phyloP scores from a whole-genome alignment of 495 filamentous ascomycete genomes.

The Tuber borchii region DNA sequence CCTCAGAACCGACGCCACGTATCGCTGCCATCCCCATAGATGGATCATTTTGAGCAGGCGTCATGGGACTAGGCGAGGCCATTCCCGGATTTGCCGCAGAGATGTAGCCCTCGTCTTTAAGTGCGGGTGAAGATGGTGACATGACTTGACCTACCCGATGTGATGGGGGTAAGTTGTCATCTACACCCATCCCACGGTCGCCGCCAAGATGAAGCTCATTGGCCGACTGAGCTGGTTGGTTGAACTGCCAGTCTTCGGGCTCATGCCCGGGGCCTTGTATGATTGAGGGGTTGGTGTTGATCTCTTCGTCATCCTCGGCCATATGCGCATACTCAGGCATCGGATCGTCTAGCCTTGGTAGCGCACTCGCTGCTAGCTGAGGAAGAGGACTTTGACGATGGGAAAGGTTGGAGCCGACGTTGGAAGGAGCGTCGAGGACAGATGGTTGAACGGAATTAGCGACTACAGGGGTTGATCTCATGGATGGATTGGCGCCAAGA shows the following conservation, averaged over 20 bases:
- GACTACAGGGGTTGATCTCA: slow-evolving; percentile 40
- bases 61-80: slow-evolving; percentile 35
- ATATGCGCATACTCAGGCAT: slow-evolving; percentile 63
- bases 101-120: slow-evolving; percentile 78
- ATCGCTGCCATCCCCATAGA: slow-evolving; percentile 49
- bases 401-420: slow-evolving; percentile 38
- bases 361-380: slow-evolving; percentile 55
- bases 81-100: slow-evolving; percentile 57
- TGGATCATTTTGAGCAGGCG: slow-evolving; percentile 30
- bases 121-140: slow-evolving; percentile 29
- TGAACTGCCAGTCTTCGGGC: slow-evolving; percentile 33
- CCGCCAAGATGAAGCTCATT: slow-evolving; percentile 26
- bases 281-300: slow-evolving; percentile 71
- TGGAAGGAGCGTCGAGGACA: slow-evolving; percentile 41
- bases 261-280: slow-evolving; percentile 55
- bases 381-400: slow-evolving; percentile 29
- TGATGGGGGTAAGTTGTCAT: slow-evolving; percentile 20
- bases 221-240: slow-evolving; percentile 11
- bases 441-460: slow-evolving; percentile 37
- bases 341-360: slow-evolving; percentile 56
- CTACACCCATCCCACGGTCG: slow-evolving; percentile 31
- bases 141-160: slow-evolving; percentile 15
- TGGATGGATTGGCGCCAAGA: slow-evolving; percentile 41
- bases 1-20: slow-evolving; percentile 38
- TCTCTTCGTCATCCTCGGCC: slow-evolving; percentile 57